Evolutionary conservation across 148 eudicot species (phyloP).

Genomic region (Rhododendron mucronatum): DNA sequence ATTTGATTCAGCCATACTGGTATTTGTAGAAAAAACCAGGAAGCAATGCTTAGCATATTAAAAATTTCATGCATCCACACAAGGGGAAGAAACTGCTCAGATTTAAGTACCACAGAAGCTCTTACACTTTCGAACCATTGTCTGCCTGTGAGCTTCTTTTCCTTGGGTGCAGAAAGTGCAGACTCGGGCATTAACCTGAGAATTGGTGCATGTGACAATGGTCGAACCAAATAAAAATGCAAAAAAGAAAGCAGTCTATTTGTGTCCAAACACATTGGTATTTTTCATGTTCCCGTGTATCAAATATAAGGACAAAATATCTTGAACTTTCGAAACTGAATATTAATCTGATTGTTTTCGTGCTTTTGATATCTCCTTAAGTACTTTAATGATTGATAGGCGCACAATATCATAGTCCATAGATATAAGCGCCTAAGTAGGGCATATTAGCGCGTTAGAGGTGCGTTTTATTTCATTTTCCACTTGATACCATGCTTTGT

Average conservation of each 20-base stretch:
- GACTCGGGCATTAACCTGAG: constrained; percentile 90
- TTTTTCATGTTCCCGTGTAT: neutral
- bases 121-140: constrained; percentile 97
- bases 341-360: neutral
- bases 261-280: neutral
- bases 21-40: neutral
- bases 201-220: neutral
- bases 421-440: no score
- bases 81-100: neutral
- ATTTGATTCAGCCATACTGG: neutral
- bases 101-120: constrained; percentile 59
- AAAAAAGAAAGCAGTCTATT: neutral
- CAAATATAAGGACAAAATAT: neutral
- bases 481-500: no score
- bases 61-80: neutral
- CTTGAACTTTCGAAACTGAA: neutral
- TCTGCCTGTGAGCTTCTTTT: constrained; percentile 81
- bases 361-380: neutral
- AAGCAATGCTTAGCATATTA: neutral
- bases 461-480: no score
- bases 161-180: constrained; percentile 74
- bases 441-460: no score
- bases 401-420: no score
- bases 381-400: neutral
- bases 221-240: constrained; percentile 1